phyloP scores from a whole-genome alignment of 495 filamentous ascomycete species.

The Pseudevernia furfuracea region DNA sequence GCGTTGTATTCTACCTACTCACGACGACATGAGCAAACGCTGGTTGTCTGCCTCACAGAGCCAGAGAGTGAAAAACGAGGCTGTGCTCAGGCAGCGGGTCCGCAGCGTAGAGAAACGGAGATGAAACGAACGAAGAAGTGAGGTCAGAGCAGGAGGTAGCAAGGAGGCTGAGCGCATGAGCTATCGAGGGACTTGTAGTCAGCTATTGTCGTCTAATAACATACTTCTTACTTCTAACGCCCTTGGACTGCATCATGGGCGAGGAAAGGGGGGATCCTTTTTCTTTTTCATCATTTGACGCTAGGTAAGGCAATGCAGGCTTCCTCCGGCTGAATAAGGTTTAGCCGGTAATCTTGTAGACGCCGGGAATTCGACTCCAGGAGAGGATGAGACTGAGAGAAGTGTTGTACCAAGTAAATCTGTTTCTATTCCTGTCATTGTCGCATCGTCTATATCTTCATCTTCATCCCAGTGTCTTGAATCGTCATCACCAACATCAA shows the following conservation, averaged over 20 bases:
- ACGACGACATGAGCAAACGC: neutral
- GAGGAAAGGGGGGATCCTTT: too few relatives aligned
- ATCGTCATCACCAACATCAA: neutral
- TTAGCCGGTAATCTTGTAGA: neutral
- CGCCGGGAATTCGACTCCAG: neutral
- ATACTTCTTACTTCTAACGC: neutral
- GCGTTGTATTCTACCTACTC: neutral
- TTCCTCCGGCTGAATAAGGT: neutral
- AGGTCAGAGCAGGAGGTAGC: neutral
- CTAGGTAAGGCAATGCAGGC: neutral
- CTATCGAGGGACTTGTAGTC: conserved; percentile 3
- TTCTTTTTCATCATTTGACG: neutral
- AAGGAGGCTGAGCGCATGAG: conserved; percentile 14
- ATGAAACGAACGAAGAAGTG: conserved; percentile 11
- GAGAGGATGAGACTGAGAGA: neutral
- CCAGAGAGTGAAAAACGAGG: neutral
- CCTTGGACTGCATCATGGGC: neutral
- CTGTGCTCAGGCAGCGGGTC: conserved; percentile 16
- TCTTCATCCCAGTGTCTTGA: neutral
- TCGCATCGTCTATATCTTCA: conserved; percentile 3
- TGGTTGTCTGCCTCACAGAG: conserved; percentile 12
- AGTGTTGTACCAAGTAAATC: neutral
- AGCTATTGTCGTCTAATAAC: conserved; percentile 1
- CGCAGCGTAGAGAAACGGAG: neutral
- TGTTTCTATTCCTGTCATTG: conserved; percentile 4